Conservation (phyloP, 1,284 basidiomycete genomes). For the Pyrrhoderma noxium region DNA sequence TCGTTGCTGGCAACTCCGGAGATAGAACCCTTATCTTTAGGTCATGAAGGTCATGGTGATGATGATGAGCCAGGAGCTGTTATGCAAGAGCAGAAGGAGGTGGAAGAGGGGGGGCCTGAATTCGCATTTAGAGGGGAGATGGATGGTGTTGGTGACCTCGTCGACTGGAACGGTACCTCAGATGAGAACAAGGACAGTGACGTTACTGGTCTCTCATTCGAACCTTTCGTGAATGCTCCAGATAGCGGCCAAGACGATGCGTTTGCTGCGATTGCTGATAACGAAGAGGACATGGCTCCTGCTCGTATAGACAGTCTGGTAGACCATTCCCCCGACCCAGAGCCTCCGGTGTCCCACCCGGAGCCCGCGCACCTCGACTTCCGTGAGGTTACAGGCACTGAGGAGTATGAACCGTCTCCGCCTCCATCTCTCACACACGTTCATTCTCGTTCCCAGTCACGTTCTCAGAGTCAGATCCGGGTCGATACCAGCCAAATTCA, state of each 20-base stretch:
- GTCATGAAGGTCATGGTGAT: too few relatives aligned
- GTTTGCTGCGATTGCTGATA: conserved; percentile 4
- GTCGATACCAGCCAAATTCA: too few relatives aligned
- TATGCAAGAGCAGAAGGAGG: conserved; percentile 1
- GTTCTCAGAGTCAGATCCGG: too few relatives aligned
- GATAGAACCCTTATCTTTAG: too few relatives aligned
- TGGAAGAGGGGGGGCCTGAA: not conserved
- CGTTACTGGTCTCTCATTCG: too few relatives aligned
- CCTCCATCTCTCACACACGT: too few relatives aligned
- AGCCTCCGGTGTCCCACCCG: not conserved
- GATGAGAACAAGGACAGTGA: too few relatives aligned
- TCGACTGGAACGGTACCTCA: not conserved
- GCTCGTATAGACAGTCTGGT: too few relatives aligned
- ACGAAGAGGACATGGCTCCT: not conserved
- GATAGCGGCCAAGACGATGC: not conserved
- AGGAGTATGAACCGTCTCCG: too few relatives aligned
- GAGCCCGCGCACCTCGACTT: not conserved
- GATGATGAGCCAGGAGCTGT: not conserved
- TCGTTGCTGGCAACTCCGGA: not conserved
- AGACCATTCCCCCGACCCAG: too few relatives aligned
- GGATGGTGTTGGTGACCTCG: conserved; percentile 5
- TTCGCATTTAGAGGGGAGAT: not conserved
- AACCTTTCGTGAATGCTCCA: not conserved
- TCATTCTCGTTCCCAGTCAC: too few relatives aligned
- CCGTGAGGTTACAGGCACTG: not conserved